Evolutionary conservation across 768 basidiomycete species (phyloP), one percentile per base, ranked within the genome.

Genomic region (Royoungia palumana): DNA sequence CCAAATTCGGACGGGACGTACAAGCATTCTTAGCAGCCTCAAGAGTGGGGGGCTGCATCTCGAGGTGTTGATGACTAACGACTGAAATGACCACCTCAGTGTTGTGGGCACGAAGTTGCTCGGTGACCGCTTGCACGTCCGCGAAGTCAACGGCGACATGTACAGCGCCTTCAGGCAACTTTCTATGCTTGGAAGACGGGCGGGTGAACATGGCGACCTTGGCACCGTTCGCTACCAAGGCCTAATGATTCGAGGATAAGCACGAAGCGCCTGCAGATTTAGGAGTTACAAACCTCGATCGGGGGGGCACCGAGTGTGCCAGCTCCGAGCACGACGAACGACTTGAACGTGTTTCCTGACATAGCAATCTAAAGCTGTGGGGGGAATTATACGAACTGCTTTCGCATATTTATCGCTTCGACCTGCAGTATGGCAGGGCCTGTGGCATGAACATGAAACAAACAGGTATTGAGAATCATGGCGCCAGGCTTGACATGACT

Each of bases 1-100:
- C 52, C 52, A 22, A 45, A 70, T 41, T 69, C 67, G 27, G 64
- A 66, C 2, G 68, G 68, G 21, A 71, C 51, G 30, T 60, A 66
- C 30, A 66, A 40, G 59, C 63, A 0, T 54, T 51, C 50, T 65
- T 70, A 3, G 66, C 60, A 7, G 66, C 64, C 5, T 66, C 65
- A 1, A 60, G 55, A 20, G 61, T 60, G n/a, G 46, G 20, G 22
- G 44, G 48, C 47, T 72, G 63, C 5, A 49, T 48, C 4, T 47
- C 53, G 9, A 61, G 54, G 6, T 54, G 41, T 21, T 61, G 49
- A 9, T 53, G 46, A 11, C 36, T 53, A 22, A 69, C 51, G n/a
- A 63, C 52, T 19, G 59, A 68, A 20, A 69, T 56, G 36, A 67
- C 51, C 2, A 65, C 66, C 9, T 69, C 56, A 37, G 58, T 44